phyloP scores from a whole-genome alignment of 257 asterid genomes.

The Forsythia suspensa region DNA sequence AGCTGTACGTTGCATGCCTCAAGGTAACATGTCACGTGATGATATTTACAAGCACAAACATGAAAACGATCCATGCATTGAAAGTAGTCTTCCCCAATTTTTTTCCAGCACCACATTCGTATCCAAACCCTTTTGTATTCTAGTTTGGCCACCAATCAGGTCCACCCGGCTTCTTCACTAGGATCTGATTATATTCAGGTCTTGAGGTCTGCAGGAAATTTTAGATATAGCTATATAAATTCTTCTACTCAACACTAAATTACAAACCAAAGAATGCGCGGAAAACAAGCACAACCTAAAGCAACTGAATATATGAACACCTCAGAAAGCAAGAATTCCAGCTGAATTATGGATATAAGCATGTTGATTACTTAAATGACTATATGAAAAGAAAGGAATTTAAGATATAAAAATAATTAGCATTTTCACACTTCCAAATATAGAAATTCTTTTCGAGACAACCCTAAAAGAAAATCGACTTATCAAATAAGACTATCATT shows the following conservation, averaged over 20 bases:
- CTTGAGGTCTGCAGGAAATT: slow-evolving; percentile 71
- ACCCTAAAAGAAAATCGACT: neutral
- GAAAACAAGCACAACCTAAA: neutral
- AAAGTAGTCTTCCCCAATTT: neutral
- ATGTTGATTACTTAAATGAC: neutral
- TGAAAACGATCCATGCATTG: neutral
- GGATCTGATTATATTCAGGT: slow-evolving; percentile 86
- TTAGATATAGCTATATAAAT: neutral
- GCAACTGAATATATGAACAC: neutral
- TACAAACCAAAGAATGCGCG: neutral
- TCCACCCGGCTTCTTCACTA: slow-evolving; percentile 91
- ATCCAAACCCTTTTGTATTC: neutral
- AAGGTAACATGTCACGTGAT: too few relatives aligned
- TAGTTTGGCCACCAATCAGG: slow-evolving; percentile 78
- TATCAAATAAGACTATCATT: neutral
- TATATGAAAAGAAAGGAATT: neutral
- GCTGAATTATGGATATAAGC: neutral
- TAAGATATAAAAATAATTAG: neutral
- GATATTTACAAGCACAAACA: neutral
- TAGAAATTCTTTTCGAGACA: neutral
- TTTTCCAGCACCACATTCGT: neutral
- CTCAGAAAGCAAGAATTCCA: neutral
- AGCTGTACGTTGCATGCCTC: neutral
- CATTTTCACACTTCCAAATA: neutral
- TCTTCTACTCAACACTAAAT: neutral